Conservation (phyloP, 2,329 filamentous ascomycete species). For the Cercospora citrullina region DNA sequence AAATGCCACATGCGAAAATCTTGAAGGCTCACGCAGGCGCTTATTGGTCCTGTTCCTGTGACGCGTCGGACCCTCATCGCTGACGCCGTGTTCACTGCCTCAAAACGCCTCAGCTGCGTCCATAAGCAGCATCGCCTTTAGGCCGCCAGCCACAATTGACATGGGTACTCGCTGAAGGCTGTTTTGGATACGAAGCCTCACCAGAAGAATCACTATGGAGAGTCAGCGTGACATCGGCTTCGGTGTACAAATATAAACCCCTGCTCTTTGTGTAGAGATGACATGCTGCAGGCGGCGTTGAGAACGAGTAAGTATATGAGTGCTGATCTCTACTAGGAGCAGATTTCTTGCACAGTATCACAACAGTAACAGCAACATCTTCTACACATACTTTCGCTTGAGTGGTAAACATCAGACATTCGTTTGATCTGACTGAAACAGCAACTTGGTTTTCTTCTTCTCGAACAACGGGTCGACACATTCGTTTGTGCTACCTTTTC, state of each 20-base stretch:
- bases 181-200: not conserved
- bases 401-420: not conserved
- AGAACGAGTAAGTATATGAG: not conserved
- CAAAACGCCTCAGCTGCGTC: not conserved
- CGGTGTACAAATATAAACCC: conserved; percentile 4
- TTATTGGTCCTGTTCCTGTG: not conserved
- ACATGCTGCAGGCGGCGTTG: not conserved
- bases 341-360: not conserved
- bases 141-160: not conserved
- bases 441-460: not conserved
- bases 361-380: not conserved
- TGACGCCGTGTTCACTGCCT: not conserved
- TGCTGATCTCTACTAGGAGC: not conserved
- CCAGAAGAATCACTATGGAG: not conserved
- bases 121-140: not conserved
- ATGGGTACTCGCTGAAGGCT: not conserved
- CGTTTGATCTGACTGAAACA: not conserved
- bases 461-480: not conserved
- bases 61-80: not conserved
- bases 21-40: not conserved
- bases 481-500: not conserved
- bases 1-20: not conserved
- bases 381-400: not conserved
- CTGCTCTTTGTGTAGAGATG: not conserved
- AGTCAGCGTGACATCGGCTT: not conserved